Base-by-base conservation (phyloP, 2,329 filamentous ascomycete genomes). In the Gaeumannomyces sp. region DNA sequence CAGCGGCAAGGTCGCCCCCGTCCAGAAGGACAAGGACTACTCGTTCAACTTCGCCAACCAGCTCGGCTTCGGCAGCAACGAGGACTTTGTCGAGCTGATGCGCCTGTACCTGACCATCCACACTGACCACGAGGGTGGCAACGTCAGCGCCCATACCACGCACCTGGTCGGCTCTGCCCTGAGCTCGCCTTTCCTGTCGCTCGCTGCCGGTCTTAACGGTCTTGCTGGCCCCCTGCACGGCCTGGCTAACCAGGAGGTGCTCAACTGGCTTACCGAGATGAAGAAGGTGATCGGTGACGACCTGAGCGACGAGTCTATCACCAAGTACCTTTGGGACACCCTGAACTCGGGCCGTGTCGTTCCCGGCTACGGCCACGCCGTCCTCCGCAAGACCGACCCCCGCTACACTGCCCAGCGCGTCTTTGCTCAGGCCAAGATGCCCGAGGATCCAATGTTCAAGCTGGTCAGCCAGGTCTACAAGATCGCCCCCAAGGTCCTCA, bases 401-500 rank as follows among this genome's bases (percentile, higher is more conserved):
- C 94, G 95, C 77, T 99, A 99, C 87, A 92, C 92, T 77, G 96
- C 93, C 71, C 95, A 99, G 88, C 93, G 95, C 84, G 90, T 93
- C 79, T 99, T 99, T 74, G 95, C 94, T 69, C 91, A 93, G 72
- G 77, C 77, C 79, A 73, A 66, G 79, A 89, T 97, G 78, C 92
- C 94, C 76, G 86, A 97, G 75, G 95, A 98, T 86, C 93, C 94
- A 75, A 96, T 99, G 93, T 99, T 97, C 92, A 93, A 99, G 88
- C 91, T 99, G 72, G 95, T 99, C 83, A 96, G 91, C 87, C 95
- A 99, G 85, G 95, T 99, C 73, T 99, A 98, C 91, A 99, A 99
- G 92, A 98, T 99, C 74, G 95, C 95, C 70, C 95, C 95, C 70
- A 91, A 90, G 75, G 95, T 99, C 74, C 86, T 99, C 78, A 99